phyloP scores from a whole-genome alignment of 805 yeast genomes.

The Lachancea quebecensis region DNA sequence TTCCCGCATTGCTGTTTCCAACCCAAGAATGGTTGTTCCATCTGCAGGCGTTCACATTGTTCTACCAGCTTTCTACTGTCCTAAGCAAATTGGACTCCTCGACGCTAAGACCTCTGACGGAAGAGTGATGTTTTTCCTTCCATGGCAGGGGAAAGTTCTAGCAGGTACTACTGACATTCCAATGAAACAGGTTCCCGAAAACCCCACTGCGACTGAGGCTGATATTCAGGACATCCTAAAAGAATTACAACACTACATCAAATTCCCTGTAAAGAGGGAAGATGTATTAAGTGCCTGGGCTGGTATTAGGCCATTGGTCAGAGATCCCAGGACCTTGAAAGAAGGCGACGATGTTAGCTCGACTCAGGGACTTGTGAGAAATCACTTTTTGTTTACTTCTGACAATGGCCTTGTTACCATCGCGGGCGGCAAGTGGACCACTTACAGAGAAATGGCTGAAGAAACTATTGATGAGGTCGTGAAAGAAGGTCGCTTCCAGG shows the following conservation, averaged over 20 bases:
- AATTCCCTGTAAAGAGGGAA: slow-evolving; percentile 79
- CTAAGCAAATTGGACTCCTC: slow-evolving; percentile 76
- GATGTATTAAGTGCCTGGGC: slow-evolving; percentile 96
- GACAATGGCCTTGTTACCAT: slow-evolving; percentile 76
- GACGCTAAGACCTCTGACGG: slow-evolving; percentile 94
- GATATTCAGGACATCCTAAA: slow-evolving; percentile 82
- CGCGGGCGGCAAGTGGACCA: slow-evolving; percentile 98
- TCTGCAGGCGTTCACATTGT: slow-evolving; percentile 91
- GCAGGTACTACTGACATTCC: slow-evolving; percentile 98
- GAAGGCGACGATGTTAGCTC: slow-evolving; percentile 38
- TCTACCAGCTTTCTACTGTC: slow-evolving; percentile 87
- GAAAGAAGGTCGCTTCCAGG: slow-evolving; percentile 37
- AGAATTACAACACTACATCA: slow-evolving; percentile 85
- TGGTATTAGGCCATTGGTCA: slow-evolving; percentile 91
- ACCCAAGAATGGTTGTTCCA: slow-evolving; percentile 84
- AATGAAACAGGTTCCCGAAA: slow-evolving; percentile 56
- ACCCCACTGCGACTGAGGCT: slow-evolving; percentile 79
- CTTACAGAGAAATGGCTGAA: slow-evolving; percentile 96
- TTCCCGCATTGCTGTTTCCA: slow-evolving; percentile 28
- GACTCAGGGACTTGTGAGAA: slow-evolving; percentile 87
- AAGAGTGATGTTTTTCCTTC: slow-evolving; percentile 92
- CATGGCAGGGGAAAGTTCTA: slow-evolving; percentile 95
- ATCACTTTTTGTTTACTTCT: slow-evolving; percentile 71
- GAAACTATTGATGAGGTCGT: slow-evolving; percentile 78
- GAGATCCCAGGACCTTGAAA: slow-evolving; percentile 59